Percentiles rank a stretch among this genome's conserved stretches.
Evolutionary conservation across 1,284 basidiomycete genomes (phyloP).

Genomic region (Cutaneotrichosporon cavernicola): DNA sequence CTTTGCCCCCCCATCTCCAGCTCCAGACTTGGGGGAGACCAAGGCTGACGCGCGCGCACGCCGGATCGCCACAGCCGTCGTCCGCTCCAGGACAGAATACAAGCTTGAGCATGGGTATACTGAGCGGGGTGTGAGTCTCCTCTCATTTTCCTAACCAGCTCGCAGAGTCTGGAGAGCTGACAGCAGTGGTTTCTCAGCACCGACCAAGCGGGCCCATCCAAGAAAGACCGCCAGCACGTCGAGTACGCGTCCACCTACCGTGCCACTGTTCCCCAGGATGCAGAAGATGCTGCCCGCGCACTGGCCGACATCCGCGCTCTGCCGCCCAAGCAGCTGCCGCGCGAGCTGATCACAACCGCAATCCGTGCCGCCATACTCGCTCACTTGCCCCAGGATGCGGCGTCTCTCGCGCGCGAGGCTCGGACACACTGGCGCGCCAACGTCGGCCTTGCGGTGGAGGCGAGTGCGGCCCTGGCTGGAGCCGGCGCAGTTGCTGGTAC

Average conservation of each 20-base stretch:
- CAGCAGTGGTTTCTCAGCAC: constrained; percentile 21
- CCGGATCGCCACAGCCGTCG: constrained; percentile 45
- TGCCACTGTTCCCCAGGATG: background rate
- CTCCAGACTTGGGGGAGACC: constrained; percentile 18
- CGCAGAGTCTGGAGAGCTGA: constrained; percentile 6
- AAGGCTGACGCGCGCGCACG: constrained; percentile 24
- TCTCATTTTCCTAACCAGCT: background rate
- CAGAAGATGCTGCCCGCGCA: background rate
- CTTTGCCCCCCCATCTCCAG: background rate
- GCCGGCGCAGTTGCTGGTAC: constrained; percentile 25
- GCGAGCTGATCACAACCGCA: constrained; percentile 41
- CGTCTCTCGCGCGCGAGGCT: constrained; percentile 29
- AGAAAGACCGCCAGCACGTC: constrained; percentile 34
- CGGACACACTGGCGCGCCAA: constrained; percentile 35
- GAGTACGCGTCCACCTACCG: constrained; percentile 18
- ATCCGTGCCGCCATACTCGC: constrained; percentile 30
- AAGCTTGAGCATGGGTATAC: constrained; percentile 45
- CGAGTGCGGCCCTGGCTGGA: constrained; percentile 32
- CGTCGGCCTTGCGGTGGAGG: constrained; percentile 31
- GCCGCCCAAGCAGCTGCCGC: constrained; percentile 25
- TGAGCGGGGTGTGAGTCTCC: constrained; percentile 38
- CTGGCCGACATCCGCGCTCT: constrained; percentile 20
- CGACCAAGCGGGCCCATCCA: constrained; percentile 24
- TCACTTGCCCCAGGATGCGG: constrained; percentile 20
- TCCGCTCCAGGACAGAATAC: constrained; percentile 43